Conservation (phyloP, 2,329 filamentous ascomycete species). For the Didymella segeticola region DNA sequence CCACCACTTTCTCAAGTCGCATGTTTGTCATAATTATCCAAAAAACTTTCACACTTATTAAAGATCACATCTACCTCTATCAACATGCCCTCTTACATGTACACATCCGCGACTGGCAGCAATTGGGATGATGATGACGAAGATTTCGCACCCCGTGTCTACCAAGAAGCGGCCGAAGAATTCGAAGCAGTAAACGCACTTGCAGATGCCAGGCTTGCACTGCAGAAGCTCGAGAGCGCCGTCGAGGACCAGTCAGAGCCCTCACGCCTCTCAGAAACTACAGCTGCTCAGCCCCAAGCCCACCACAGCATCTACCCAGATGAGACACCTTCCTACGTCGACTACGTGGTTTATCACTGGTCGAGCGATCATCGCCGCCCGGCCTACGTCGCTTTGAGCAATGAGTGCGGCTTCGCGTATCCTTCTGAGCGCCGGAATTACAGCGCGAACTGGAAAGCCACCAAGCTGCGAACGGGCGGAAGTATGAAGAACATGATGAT, state of each 20-base stretch:
- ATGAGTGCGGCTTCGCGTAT: not conserved
- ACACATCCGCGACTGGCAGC: constrained; percentile 1
- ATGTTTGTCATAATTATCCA: not conserved
- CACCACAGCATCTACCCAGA: not conserved
- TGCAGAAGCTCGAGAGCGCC: constrained; percentile 8
- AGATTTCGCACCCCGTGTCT: constrained; percentile 23
- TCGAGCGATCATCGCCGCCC: constrained; percentile 8
- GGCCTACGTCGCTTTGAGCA: constrained; percentile 22
- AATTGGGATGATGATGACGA: constrained; percentile 33
- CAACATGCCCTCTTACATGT: constrained; percentile 18
- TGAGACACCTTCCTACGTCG: not conserved
- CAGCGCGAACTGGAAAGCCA: not conserved
- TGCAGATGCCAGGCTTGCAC: constrained; percentile 6
- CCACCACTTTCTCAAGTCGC: not conserved
- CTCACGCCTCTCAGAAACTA: not conserved
- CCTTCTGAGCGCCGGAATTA: constrained; percentile 8
- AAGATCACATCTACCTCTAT: not conserved
- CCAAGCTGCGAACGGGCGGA: not conserved
- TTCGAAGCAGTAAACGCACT: constrained; percentile 1
- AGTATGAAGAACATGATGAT: not conserved
- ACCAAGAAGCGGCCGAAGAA: constrained; percentile 22
- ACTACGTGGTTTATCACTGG: not conserved
- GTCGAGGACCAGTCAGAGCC: not conserved
- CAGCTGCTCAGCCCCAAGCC: not conserved
- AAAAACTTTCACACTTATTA: not conserved